phyloP scores from a whole-genome alignment of 176 grass and related monocot genomes.

The bread wheat (Triticum aestivum) region IWGSC_CS_RefSeq_v2.1 NC_057797.1:22155818-22156317 shows the following conservation, averaged over 20 bases:
- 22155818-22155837: constrained; percentile 25
- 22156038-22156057: constrained; percentile 5
- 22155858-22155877: constrained; percentile 37
- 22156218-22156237: constrained; percentile 14
- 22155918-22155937: constrained; percentile 51
- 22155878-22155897: constrained; percentile 19
- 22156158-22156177: constrained; percentile 35
- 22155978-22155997: constrained; percentile 45
- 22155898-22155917: constrained; percentile 53
- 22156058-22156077: constrained; percentile 25
- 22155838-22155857: constrained; percentile 49
- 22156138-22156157: constrained; percentile 10
- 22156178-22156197: constrained; percentile 19
- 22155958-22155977: constrained; percentile 41
- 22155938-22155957: constrained; percentile 43
- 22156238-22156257: constrained; percentile 32
- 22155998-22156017: constrained; percentile 40
- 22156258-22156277: constrained; percentile 32
- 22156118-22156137: constrained; percentile 17
- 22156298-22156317: constrained; percentile 25
- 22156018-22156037: constrained; percentile 34
- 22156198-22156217: constrained; percentile 36
- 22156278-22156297: constrained; percentile 35
- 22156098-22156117: constrained; percentile 24
- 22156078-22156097: constrained; percentile 50